Conservation (phyloP, 495 filamentous ascomycete genomes). For the Aspergillus ostianus region DNA sequence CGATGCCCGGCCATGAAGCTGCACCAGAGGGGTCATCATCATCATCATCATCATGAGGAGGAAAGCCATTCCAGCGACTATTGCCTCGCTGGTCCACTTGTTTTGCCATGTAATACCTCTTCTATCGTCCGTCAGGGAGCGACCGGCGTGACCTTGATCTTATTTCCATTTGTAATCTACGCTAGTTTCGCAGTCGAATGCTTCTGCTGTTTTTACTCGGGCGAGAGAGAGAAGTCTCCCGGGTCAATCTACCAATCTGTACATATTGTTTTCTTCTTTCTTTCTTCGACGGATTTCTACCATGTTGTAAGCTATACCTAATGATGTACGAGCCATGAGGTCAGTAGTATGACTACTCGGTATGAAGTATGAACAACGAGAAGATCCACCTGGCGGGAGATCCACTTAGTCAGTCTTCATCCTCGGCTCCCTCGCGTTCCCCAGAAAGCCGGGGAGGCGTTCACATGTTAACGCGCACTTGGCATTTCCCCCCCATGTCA, state of each 20-base stretch:
- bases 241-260: background rate
- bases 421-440: conserved; percentile 13
- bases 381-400: background rate
- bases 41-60: conserved; percentile 5
- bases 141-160: background rate
- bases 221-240: background rate
- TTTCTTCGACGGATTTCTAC: background rate
- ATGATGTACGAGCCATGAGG: too few relatives aligned
- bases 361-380: too few relatives aligned
- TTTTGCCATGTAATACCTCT: background rate
- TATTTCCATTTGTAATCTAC: background rate
- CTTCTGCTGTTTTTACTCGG: background rate
- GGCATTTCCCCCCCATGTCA: conserved; percentile 11
- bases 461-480: conserved; percentile 30
- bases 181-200: background rate
- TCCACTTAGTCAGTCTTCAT: background rate
- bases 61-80: conserved; percentile 4
- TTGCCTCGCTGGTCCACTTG: conserved; percentile 4
- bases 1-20: conserved; percentile 1
- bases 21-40: background rate
- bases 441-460: conserved; percentile 21
- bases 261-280: background rate
- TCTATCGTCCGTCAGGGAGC: background rate
- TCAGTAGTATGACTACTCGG: too few relatives aligned
- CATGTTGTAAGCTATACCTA: too few relatives aligned